Evolutionary conservation across 768 basidiomycete genomes (phyloP), one percentile per base, ranked within the genome.

Genomic region (Suillus clintonianus): DNA sequence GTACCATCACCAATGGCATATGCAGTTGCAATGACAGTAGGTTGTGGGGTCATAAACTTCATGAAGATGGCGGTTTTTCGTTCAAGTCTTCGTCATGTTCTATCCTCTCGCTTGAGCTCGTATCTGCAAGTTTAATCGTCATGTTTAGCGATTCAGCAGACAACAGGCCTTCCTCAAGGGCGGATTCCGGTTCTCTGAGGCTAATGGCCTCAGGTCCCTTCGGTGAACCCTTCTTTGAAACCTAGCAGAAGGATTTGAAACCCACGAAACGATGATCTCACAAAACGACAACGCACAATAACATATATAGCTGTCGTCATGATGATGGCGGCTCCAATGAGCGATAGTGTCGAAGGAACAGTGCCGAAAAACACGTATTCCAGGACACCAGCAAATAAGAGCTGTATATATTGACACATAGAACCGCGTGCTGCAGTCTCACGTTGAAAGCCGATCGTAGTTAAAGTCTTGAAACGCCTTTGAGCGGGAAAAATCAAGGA

Each of bases 311-410:
- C 58, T 8, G 61, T 60, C 2, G 42, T 3, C 45, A 60, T 62
- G 10, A 93, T 94, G 62, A 92, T 84, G 5, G 78, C 50, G 1
- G 86, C 87, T 1, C 93, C 93, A 11, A 86, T 67, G 5, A 88
- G 70, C 4, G 88, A 90, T 34, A 90, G 76, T 2, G 79, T 66
- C 1, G 89, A 83, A 0, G 90, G 91, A 6, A 78, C 72, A 1
- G 81, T 81, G 51, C 85, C 79, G 73, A 94, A 91, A 68, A 90
- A 82, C 47, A 89, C 65, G 5, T 84, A 78, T 71, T 95, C 89
- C 13, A 92, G 78, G 17, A 87, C 71, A 3, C 83, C 78, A 0
- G 90, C 86, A 69, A 89, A 93, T n/a, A 92, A 78, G 42, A 93
- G 82, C 71, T 85, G 83, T 5, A 80, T 76, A 68, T 89, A 92